These are phyloP conservation scores for Corniculantispora saksenae DNA, from an alignment of 2,329 filamentous ascomycete genomes.

Conservation along the genomic window DNA sequence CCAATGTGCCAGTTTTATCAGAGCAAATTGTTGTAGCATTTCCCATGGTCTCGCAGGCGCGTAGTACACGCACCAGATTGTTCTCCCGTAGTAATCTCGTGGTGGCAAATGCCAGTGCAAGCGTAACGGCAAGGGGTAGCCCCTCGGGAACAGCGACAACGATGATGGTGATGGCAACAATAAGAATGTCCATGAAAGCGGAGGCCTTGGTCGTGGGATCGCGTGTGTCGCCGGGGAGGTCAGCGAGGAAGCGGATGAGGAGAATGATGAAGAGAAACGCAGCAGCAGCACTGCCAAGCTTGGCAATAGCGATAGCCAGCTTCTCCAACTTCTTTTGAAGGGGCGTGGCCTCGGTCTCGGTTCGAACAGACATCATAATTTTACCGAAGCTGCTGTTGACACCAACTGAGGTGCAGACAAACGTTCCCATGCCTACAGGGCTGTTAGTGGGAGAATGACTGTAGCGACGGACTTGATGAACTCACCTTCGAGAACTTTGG, in stretches of 20 bases:
- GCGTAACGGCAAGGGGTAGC: conserved; percentile 65
- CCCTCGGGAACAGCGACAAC: conserved; percentile 70
- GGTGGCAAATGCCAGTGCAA: conserved; percentile 68
- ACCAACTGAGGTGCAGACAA: conserved; percentile 57
- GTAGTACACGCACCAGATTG: conserved; percentile 66
- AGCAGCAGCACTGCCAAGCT: conserved; percentile 63
- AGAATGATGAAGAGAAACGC: conserved; percentile 74
- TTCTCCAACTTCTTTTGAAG: conserved; percentile 54
- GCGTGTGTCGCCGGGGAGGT: conserved; percentile 52
- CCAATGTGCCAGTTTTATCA: conserved; percentile 49
- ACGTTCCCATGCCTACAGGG: conserved; percentile 49
- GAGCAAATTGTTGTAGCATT: conserved; percentile 76
- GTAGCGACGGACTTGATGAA: not conserved
- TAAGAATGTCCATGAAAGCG: conserved; percentile 64
- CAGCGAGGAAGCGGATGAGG: conserved; percentile 73
- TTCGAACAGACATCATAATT: conserved; percentile 57
- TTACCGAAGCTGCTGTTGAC: conserved; percentile 55
- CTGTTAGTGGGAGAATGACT: not conserved
- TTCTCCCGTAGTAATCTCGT: conserved; percentile 71
- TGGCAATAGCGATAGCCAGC: conserved; percentile 38
- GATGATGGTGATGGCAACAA: conserved; percentile 66
- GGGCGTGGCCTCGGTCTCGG: conserved; percentile 53
- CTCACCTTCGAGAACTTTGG: conserved; percentile 53
- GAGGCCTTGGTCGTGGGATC: conserved; percentile 57
- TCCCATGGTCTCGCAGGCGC: conserved; percentile 72